Percentiles rank a stretch among this genome's conserved stretches.
phyloP scores from a whole-genome alignment of 495 filamentous ascomycete species.

The Neurospora sp. region DNA sequence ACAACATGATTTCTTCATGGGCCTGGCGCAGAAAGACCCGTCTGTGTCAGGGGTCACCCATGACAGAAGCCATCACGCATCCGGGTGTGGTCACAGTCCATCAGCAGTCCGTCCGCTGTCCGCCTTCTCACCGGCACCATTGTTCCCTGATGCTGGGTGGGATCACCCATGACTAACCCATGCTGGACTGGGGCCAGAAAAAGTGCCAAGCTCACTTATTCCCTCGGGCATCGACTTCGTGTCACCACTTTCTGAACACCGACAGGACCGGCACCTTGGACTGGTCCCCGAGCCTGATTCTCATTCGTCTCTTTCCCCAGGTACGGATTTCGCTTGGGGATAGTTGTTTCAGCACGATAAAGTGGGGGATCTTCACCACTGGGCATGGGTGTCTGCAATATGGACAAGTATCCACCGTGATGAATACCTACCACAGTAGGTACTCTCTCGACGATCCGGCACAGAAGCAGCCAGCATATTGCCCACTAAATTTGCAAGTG shows the following conservation, averaged over 20 bases:
- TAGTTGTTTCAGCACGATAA: neutral
- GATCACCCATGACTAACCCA: neutral
- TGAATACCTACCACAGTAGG: neutral
- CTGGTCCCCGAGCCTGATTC: neutral
- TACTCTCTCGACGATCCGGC: neutral
- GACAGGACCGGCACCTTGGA: neutral
- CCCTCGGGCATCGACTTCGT: neutral
- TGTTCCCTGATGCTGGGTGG: neutral
- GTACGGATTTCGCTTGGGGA: neutral
- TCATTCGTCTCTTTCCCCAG: neutral
- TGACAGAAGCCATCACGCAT: neutral
- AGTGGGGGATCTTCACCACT: neutral
- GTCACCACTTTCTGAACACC: neutral
- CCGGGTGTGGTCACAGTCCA: neutral
- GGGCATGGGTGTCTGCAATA: neutral
- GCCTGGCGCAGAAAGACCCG: neutral
- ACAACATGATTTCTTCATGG: neutral
- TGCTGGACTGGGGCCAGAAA: neutral
- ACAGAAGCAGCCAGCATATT: neutral
- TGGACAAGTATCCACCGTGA: neutral
- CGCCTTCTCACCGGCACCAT: neutral
- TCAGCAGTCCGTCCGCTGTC: neutral
- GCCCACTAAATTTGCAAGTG: neutral
- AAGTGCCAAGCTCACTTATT: neutral
- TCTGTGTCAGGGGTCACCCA: neutral